Base-by-base conservation (phyloP, 306 rosid species). In the Corylus americana region DNA sequence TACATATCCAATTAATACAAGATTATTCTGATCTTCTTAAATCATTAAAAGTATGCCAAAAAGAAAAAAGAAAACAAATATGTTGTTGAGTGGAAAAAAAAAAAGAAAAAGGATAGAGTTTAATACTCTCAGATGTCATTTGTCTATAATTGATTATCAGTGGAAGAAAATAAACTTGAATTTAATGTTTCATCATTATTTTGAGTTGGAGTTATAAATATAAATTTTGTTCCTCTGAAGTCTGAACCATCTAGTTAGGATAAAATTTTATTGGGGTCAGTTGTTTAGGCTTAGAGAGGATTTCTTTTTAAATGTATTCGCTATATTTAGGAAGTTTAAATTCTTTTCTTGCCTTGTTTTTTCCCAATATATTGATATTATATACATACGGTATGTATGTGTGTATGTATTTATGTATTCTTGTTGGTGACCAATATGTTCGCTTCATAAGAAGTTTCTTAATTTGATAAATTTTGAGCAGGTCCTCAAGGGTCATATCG, bases 401-500 rank as follows among this genome's bases (percentile, higher is more conserved):
- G 11, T 35, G 48, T 14, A 37, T 63, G 7, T 63, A 17, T 16
- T 13, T 16, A 35, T 7, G 22, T 35, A 64, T 55, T 55, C 62
- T 18, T 55, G 8, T 55, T 35, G 70, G 45, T 13, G 48, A 64
- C 2, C 47, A 20, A 31, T 16, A 7, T 16, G 20, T 64, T 64
- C 31, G 35, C 45, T 67, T 25, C 22, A 11, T 72, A 14, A 71
- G 67, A 61, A 63, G 71, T 85, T 62, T 67, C 61, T 66, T 83
- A 73, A 82, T 78, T 79, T 78, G 54, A 73, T 85, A 70, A 70
- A 82, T 77, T 72, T 25, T 71, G 17, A 70, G 84, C 90, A 96
- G 99, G 99, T 96, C 71, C 93, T 96, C 66, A 93, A 90, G 86
- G 99, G 99, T 81, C 98, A 96, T 82, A 88, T 96, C 78, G 89